Conservation (phyloP, 2,329 filamentous ascomycete genomes). For the Colletotrichum siamense region DNA sequence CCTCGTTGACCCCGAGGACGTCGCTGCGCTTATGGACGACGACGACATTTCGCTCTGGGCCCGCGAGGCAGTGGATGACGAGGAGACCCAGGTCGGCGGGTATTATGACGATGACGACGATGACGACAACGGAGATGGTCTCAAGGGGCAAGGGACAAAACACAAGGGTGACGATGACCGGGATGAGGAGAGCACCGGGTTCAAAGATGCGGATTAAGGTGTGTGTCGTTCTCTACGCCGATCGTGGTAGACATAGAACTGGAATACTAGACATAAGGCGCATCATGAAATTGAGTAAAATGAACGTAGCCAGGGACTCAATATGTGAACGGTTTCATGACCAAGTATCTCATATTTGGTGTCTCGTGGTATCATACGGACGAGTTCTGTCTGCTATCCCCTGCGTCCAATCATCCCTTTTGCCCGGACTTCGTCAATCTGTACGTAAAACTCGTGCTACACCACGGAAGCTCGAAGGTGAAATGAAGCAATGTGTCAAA, state of each 20-base stretch:
- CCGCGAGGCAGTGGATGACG: constrained; percentile 39
- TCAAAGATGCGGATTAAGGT: constrained; percentile 1
- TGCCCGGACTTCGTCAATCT: background rate
- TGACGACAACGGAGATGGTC: constrained; percentile 26
- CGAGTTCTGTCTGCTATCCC: constrained; percentile 16
- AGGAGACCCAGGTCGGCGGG: constrained; percentile 20
- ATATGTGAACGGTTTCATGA: background rate
- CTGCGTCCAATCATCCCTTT: background rate
- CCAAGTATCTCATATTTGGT: constrained; percentile 15
- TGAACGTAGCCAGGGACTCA: background rate
- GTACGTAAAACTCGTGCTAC: constrained; percentile 1
- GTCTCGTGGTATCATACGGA: constrained; percentile 17
- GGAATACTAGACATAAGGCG: background rate
- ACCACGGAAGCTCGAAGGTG: background rate
- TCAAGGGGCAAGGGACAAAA: background rate
- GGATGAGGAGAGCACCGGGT: background rate
- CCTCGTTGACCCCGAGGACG: constrained; percentile 52
- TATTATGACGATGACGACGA: constrained; percentile 37
- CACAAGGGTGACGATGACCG: background rate
- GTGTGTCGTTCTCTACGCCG: background rate
- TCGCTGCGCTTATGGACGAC: constrained; percentile 61
- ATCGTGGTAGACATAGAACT: background rate
- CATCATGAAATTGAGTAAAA: background rate
- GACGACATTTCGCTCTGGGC: constrained; percentile 67
- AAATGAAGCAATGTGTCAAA: background rate